phyloP scores from a whole-genome alignment of 345 rosid species.

The Arabidopsis suecica region DNA sequence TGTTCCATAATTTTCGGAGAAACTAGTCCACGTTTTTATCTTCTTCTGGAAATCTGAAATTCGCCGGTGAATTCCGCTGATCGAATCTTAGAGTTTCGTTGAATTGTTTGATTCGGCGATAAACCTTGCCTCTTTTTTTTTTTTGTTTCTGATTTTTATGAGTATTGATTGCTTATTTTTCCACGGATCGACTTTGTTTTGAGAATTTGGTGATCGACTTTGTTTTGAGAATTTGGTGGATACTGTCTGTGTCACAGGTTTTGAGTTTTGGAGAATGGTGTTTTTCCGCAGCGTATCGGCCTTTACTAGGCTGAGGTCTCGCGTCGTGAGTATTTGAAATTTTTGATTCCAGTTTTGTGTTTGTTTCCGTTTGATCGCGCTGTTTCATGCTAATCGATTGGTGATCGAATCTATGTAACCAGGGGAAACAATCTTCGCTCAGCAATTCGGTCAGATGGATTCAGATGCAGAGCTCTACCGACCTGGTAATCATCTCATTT shows the following conservation, averaged over 20 bases:
- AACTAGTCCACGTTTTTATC: neutral
- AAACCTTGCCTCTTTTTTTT: neutral
- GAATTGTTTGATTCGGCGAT: neutral
- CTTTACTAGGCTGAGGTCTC: constrained; percentile 70
- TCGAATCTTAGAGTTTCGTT: constrained; percentile 20
- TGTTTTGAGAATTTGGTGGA: constrained; percentile 23
- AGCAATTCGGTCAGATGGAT: constrained; percentile 81
- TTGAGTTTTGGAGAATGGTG: constrained; percentile 55
- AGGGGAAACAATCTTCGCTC: constrained; percentile 71
- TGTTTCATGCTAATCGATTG: constrained; percentile 11
- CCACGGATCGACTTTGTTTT: constrained; percentile 20
- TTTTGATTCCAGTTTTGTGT: neutral
- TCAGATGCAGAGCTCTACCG: constrained; percentile 79
- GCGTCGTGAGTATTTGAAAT: constrained; percentile 53
- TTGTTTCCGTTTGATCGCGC: neutral
- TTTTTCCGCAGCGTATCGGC: constrained; percentile 68
- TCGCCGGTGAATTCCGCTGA: constrained; percentile 16
- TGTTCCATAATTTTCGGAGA: constrained; percentile 27
- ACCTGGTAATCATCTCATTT: constrained; percentile 53
- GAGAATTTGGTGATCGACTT: constrained; percentile 5
- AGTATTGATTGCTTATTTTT: constrained; percentile 23
- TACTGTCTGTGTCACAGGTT: constrained; percentile 37
- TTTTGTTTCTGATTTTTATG: neutral
- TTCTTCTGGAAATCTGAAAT: constrained; percentile 12
- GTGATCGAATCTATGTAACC: constrained; percentile 36